Evolutionary conservation across 257 asterid species (phyloP).

Genomic region (Fraxinus americana): DNA sequence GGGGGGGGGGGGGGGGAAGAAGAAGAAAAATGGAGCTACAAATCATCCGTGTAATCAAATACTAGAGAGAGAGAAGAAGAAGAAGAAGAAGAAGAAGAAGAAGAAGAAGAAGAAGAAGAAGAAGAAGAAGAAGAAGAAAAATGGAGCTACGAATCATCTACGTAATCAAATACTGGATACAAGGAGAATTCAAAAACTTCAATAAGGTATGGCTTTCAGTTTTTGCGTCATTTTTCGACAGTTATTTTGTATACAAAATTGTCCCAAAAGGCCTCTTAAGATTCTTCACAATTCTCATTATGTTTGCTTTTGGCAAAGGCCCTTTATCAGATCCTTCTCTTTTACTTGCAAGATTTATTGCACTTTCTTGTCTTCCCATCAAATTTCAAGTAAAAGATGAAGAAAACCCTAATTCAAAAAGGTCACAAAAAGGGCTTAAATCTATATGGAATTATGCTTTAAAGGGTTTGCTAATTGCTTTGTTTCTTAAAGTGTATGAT

Average conservation of each 20-base stretch:
- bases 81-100: no score
- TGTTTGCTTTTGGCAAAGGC: conserved; percentile 38
- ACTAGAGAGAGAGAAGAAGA: no score
- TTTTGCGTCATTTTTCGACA: conserved; percentile 39
- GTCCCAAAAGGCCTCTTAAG: conserved; percentile 28
- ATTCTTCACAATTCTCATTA: conserved; percentile 31
- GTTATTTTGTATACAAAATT: conserved; percentile 24
- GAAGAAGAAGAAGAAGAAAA: no score
- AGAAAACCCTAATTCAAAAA: no score
- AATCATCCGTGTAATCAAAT: no score
- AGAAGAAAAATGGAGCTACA: no score
- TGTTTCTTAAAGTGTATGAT: conserved; percentile 23
- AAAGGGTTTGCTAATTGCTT: conserved; percentile 23
- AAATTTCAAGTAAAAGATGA: conserved; percentile 15
- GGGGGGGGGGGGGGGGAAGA: no score
- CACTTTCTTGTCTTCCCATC: conserved; percentile 42
- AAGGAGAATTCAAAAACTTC: conserved; percentile 42
- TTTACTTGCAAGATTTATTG: conserved; percentile 26
- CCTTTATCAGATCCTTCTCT: conserved; percentile 38
- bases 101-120: no score
- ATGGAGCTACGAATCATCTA: conserved; percentile 7
- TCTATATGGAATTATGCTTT: conserved; percentile 24
- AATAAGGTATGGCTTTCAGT: conserved; percentile 38
- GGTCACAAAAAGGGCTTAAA: conserved; percentile 20
- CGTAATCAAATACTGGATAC: conserved; percentile 28